Evolutionary conservation across 768 basidiomycete genomes (phyloP), one percentile per base, ranked within the genome.

Genomic region (Podaxis sp.): DNA sequence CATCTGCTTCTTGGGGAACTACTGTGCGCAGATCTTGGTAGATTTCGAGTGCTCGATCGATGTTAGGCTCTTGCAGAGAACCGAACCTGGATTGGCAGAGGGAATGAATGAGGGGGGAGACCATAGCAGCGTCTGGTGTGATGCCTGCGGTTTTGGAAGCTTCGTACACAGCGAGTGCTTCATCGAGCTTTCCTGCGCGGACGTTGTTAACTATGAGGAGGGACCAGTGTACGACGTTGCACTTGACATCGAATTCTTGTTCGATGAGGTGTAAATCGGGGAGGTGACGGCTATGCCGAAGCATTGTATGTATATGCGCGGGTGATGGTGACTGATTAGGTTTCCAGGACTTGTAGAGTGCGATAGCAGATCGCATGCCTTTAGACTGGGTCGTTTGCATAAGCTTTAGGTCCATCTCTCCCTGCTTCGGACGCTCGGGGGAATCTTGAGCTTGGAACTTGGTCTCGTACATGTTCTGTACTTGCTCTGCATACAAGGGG

Each of bases 11-110:
- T 13, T 71, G 66, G 2, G 77, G 76, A 33, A 68, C 68, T n/a
- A 72, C 70, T 37, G 63, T 69, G 4, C 76, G 72, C 30, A 87
- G 75, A 46, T 85, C 83, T 15, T 68, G 69, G 67, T 87, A 88
- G 0, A 90, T 70, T 8, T 68, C 68, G 4, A 91, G 72, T 3
- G 89, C 89, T 46, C 70, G 73, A 65, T 86, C 82, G 58, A 91
- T 75, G 24, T 72, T 71, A 7, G 73, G 68, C 2, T 85, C 80
- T n/a, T 40, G 54, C 6, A 46, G 22, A 30, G 55, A 22, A 38
- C 37, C 2, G 78, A 71, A 15, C 76, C 75, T 20, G 68, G 65
- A 20, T 69, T 73, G 74, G 69, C 84, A 85, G 20, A 90, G 73
- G 15, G 74, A 70, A 28, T 74, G 79, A 26, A 92, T 75, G 2